A percentile compares a stretch with the other conserved stretches of the same genome.
These are phyloP conservation scores for Avena eriantha DNA, from an alignment of 176 grass and related monocot genomes.

Conservation along the genomic window DNA sequence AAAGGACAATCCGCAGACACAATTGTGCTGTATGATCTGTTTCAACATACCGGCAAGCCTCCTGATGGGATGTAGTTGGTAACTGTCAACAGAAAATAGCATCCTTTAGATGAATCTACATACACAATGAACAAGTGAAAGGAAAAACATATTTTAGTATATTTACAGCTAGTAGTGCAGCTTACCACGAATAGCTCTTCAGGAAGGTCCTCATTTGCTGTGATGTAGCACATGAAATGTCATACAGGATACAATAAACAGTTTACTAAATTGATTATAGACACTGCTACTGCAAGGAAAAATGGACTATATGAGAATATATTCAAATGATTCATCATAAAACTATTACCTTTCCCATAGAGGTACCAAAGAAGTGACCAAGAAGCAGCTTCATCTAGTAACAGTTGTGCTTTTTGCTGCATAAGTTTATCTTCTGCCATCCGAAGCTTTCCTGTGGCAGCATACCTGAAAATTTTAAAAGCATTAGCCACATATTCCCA, in stretches of 20 bases:
- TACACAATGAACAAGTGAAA: not conserved
- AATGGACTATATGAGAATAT: slow-evolving; percentile 2
- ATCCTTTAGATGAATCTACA: slow-evolving; percentile 30
- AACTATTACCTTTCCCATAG: slow-evolving; percentile 83
- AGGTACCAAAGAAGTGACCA: slow-evolving; percentile 99
- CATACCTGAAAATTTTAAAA: slow-evolving; percentile 61
- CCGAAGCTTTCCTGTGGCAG: slow-evolving; percentile 63
- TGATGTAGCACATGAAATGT: slow-evolving; percentile 50
- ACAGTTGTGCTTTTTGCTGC: slow-evolving; percentile 83
- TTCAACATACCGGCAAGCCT: slow-evolving; percentile 80
- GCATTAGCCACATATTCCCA: slow-evolving; percentile 8
- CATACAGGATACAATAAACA: slow-evolving; percentile 40
- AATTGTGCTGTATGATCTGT: slow-evolving; percentile 74
- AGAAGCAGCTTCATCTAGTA: slow-evolving; percentile 95
- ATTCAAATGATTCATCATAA: not conserved
- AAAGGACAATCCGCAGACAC: slow-evolving; percentile 82
- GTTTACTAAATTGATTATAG: slow-evolving; percentile 27
- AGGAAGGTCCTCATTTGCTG: slow-evolving; percentile 88
- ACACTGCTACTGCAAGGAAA: slow-evolving; percentile 29
- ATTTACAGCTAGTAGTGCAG: slow-evolving; percentile 7
- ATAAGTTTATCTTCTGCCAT: slow-evolving; percentile 85
- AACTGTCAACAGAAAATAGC: slow-evolving; percentile 57
- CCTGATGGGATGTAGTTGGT: slow-evolving; percentile 89
- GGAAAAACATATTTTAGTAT: not conserved
- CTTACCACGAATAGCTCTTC: slow-evolving; percentile 75